These are phyloP conservation scores for Platismatia glauca DNA, from an alignment of 495 filamentous ascomycete genomes.

Conservation along the genomic window DNA sequence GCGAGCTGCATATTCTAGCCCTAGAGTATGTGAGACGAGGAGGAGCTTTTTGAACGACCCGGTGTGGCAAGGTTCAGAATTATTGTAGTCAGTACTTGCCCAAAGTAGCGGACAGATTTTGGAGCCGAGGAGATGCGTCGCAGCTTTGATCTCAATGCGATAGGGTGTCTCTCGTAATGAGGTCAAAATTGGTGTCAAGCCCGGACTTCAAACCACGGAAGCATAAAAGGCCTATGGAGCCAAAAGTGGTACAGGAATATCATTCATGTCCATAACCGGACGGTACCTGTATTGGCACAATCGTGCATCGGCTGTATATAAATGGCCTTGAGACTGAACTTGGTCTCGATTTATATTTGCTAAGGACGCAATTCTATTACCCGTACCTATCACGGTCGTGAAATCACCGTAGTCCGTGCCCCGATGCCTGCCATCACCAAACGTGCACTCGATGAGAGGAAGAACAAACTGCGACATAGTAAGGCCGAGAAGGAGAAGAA, in stretches of 20 bases:
- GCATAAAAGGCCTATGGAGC: background rate
- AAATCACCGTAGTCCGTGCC: background rate
- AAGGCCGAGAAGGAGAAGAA: background rate
- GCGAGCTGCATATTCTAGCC: background rate
- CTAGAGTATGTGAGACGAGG: background rate
- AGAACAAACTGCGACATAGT: background rate
- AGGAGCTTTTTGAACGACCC: background rate
- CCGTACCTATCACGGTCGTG: background rate
- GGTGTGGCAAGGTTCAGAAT: background rate
- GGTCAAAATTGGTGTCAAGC: too few relatives aligned
- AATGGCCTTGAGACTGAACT: background rate
- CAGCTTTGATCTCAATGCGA: background rate
- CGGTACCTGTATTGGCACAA: background rate
- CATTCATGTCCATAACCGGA: background rate
- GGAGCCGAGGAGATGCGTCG: background rate
- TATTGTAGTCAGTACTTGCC: background rate
- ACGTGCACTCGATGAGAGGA: background rate
- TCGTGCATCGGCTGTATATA: background rate
- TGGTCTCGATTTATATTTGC: background rate
- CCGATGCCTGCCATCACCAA: background rate
- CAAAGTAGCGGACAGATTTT: background rate
- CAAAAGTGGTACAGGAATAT: background rate
- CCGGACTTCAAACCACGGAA: too few relatives aligned
- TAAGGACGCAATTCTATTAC: background rate
- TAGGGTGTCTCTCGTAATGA: too few relatives aligned